phyloP scores from a whole-genome alignment of 2,329 filamentous ascomycete species.

The Diplodia sapinea region DNA sequence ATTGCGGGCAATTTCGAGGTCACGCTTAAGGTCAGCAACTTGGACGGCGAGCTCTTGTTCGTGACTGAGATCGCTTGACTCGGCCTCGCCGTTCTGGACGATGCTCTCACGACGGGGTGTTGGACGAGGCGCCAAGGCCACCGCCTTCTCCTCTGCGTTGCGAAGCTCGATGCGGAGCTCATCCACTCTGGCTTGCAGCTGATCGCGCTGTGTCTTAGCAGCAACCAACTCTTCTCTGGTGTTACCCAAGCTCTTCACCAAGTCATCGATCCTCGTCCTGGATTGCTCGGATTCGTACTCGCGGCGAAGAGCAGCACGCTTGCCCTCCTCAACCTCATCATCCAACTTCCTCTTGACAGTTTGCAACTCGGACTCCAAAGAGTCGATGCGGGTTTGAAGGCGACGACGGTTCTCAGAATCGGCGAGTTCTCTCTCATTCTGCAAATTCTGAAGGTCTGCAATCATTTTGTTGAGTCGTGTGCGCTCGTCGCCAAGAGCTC shows the following conservation, averaged over 20 bases:
- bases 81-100: constrained; percentile 46
- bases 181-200: constrained; percentile 85
- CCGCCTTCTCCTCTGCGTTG: constrained; percentile 85
- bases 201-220: constrained; percentile 85
- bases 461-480: constrained; percentile 82
- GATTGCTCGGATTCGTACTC: constrained; percentile 89
- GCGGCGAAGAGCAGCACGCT: constrained; percentile 80
- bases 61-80: constrained; percentile 63
- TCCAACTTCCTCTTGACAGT: constrained; percentile 82
- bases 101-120: constrained; percentile 63
- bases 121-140: constrained; percentile 79
- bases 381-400: constrained; percentile 77
- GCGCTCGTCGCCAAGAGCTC: constrained; percentile 81
- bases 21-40: constrained; percentile 83
- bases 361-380: constrained; percentile 77
- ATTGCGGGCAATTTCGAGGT: constrained; percentile 78
- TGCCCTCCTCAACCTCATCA: constrained; percentile 81
- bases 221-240: constrained; percentile 85
- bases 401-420: constrained; percentile 83
- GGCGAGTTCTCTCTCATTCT: constrained; percentile 87
- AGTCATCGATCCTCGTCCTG: constrained; percentile 90
- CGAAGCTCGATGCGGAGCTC: constrained; percentile 87
- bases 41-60: constrained; percentile 85
- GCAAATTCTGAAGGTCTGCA: constrained; percentile 81
- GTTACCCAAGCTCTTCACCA: constrained; percentile 78